A percentile compares a stretch with the other conserved stretches of the same genome.
Conservation (phyloP, 371 early-diverging fungal genomes). For the Mucor piriformis region DNA sequence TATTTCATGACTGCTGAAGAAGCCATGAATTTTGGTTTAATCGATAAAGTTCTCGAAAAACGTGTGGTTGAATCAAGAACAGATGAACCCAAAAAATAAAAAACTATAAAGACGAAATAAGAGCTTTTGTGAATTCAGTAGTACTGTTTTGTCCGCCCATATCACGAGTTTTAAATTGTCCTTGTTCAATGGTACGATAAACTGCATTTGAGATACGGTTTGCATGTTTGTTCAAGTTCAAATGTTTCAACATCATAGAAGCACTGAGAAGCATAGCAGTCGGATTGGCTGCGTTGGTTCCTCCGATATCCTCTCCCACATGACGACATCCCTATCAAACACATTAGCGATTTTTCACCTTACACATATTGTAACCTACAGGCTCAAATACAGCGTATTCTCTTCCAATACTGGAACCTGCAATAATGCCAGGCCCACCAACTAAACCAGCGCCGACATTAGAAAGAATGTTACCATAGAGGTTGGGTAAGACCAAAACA, state of each 20-base stretch:
- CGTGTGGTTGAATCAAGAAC: constrained; percentile 40
- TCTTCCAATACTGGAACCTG: constrained; percentile 93
- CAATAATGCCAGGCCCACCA: constrained; percentile 93
- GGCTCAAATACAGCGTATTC: constrained; percentile 97
- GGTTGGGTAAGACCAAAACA: constrained; percentile 97
- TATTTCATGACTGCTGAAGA: constrained; percentile 93
- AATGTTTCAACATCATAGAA: constrained; percentile 97
- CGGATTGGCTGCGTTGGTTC: constrained; percentile 90
- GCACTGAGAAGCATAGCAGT: constrained; percentile 93
- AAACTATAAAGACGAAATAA: constrained; percentile 66
- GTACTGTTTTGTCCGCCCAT: constrained; percentile 65
- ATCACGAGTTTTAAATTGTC: constrained; percentile 35
- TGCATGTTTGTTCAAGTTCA: constrained; percentile 80
- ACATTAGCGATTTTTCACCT: background rate
- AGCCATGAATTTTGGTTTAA: constrained; percentile 90
- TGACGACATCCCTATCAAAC: constrained; percentile 83
- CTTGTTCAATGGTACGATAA: constrained; percentile 25
- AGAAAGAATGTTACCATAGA: constrained; percentile 96
- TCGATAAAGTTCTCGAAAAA: constrained; percentile 83
- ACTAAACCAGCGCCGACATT: constrained; percentile 72
- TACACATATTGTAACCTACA: constrained; percentile 19
- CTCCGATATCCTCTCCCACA: constrained; percentile 91
- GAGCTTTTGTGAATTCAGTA: constrained; percentile 88
- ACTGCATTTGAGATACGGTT: constrained; percentile 83
- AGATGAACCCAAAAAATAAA: constrained; percentile 34